A percentile compares a stretch with the other conserved stretches of the same genome.
phyloP scores from a whole-genome alignment of 108 stramenopile species.

The Nannochloropsis salina region DNA sequence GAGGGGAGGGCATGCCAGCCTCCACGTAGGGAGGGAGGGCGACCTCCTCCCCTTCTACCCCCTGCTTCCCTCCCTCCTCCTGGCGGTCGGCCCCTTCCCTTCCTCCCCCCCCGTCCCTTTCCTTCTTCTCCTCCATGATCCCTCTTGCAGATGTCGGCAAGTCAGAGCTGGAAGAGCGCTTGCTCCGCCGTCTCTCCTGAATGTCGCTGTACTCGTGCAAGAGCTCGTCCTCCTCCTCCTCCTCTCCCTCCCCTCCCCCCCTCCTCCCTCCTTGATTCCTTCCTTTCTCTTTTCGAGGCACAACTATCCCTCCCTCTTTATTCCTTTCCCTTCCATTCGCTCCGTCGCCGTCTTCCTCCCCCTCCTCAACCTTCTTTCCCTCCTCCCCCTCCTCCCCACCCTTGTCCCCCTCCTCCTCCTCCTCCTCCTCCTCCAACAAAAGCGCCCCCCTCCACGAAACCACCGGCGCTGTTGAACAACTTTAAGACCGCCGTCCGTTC shows the following conservation, averaged over 20 bases:
- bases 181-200: background rate
- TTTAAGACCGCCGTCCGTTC: background rate
- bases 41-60: slow-evolving; percentile 8
- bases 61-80: background rate
- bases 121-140: background rate
- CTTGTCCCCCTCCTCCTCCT: background rate
- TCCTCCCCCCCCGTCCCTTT: background rate
- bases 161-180: background rate
- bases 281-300: background rate
- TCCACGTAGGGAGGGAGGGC: background rate
- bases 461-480: background rate
- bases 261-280: background rate
- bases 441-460: background rate
- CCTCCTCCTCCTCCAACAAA: background rate
- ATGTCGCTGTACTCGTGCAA: background rate
- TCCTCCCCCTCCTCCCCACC: background rate
- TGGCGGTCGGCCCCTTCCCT: background rate
- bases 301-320: background rate
- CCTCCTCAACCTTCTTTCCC: background rate
- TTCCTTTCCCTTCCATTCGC: background rate
- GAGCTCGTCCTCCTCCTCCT: background rate
- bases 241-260: slow-evolving; percentile 11
- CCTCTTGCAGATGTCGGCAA: background rate
- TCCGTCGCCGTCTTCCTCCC: background rate
- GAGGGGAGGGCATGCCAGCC: background rate